Evolutionary conservation across 176 grass and related monocot species (phyloP).

Genomic region (Bothriochloa decipiens): DNA sequence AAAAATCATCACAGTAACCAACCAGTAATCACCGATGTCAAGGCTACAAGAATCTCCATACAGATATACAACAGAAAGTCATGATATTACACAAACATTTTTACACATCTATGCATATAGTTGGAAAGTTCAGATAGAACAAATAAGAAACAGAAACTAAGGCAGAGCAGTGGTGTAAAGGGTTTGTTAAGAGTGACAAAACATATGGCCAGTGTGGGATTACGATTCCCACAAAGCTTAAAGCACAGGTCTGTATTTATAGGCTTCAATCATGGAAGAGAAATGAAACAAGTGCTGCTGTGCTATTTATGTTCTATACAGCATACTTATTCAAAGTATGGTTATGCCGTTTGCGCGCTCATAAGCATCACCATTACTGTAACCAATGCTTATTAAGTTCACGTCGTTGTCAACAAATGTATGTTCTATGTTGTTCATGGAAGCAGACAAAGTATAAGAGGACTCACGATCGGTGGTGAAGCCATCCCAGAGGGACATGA

Average conservation of each 20-base stretch:
- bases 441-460: not conserved
- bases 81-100: not conserved
- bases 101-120: not conserved
- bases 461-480: constrained; percentile 97
- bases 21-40: not conserved
- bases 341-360: not conserved
- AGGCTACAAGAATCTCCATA: not conserved
- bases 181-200: not conserved
- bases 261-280: not conserved
- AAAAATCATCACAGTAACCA: not conserved
- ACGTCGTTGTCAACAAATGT: not conserved
- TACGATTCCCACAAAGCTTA: not conserved
- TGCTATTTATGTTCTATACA: not conserved
- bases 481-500: constrained; percentile 99
- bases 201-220: not conserved
- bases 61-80: not conserved
- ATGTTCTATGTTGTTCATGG: not conserved
- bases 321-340: not conserved
- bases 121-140: not conserved
- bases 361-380: not conserved
- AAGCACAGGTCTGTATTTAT: not conserved
- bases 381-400: not conserved
- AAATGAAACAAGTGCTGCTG: not conserved
- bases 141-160: not conserved
- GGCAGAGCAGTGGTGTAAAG: not conserved